Evolutionary conservation across 257 asterid genomes (phyloP).

Genomic region (Solanum habrochaites): DNA sequence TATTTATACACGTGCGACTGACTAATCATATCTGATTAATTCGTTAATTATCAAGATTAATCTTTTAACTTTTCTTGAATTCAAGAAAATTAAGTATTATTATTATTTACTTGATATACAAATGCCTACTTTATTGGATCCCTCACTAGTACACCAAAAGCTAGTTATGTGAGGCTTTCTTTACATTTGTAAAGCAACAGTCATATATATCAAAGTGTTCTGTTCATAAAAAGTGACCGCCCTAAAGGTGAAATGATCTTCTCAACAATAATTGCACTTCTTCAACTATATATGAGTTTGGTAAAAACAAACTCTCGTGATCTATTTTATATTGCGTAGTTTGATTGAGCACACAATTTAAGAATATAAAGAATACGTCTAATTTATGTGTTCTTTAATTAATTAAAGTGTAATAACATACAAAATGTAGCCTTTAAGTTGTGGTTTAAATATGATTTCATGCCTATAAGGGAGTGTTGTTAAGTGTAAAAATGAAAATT

Average conservation of each 20-base stretch:
- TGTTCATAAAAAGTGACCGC: not conserved
- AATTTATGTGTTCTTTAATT: not conserved
- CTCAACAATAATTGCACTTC: not conserved
- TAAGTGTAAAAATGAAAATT: not conserved
- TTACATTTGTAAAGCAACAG: not conserved
- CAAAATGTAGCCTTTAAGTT: not conserved
- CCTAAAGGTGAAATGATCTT: not conserved
- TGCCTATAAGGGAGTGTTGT: not conserved
- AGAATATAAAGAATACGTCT: not conserved
- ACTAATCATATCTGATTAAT: not conserved
- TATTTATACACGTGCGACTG: conserved; percentile 15
- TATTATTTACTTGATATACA: conserved; percentile 17
- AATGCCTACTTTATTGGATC: conserved; percentile 57
- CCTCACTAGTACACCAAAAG: conserved; percentile 14
- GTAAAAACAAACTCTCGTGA: not conserved
- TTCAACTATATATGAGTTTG: not conserved
- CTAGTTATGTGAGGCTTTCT: not conserved
- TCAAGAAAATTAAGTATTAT: conserved; percentile 18
- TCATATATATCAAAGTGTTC: not conserved
- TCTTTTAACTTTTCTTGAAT: conserved; percentile 1
- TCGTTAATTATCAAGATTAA: not conserved
- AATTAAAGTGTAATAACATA: not conserved
- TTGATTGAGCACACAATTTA: not conserved
- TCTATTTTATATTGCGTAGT: not conserved
- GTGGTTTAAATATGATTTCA: not conserved